Base-by-base conservation (phyloP, 371 early-diverging fungal genomes). In the Zychaea mexicana region DNA sequence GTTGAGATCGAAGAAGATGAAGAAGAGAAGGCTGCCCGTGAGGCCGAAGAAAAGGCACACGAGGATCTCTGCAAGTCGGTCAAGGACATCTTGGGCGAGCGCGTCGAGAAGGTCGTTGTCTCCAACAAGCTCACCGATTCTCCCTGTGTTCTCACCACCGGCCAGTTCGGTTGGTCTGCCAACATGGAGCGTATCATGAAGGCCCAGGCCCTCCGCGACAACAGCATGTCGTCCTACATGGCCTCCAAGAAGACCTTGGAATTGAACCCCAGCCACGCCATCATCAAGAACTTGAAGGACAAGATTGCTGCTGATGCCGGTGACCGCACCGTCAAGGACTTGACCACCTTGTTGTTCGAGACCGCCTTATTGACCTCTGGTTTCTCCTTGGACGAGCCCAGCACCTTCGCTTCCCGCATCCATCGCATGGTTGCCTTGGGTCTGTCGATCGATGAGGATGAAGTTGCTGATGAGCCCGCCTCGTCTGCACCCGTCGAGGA, bases 121-220 rank as follows among this genome's bases (percentile, higher is more conserved):
- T 96, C 97, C 71, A 89, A 92, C 89, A 92, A 96, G 81, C 91
- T 98, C 76, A 85, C 88, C 72, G 92, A 94, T 79, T 96, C 96
- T 42, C 99, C 99, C 28, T 97, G 98, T 83, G 95, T 97, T 55
- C 88, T 99, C 65, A 95, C 97, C 72, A 97, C 99, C 56, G 96
- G 96, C 65, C 96, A 97, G 78, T 98, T 94, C 73, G 98, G 98
- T 62, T 97, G 98, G 96, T 95, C 98, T 36, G 97, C 96, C 76
- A 97, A 98, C 92, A 98, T 97, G 97, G 99, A 99, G 85, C 94
- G 97, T 84, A 98, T 99, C 91, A 98, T 99, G 97, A 96, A 94
- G 88, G 95, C 98, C 49, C 99, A 99, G 86, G 97, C 99, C 45
- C 91, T 97, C 70, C 94, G 97, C 77, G 98, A 99, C 83, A 87